Evolutionary conservation across 495 filamentous ascomycete genomes (phyloP), one percentile per base, ranked within the genome.

Genomic region (Penicillium cinerascens): DNA sequence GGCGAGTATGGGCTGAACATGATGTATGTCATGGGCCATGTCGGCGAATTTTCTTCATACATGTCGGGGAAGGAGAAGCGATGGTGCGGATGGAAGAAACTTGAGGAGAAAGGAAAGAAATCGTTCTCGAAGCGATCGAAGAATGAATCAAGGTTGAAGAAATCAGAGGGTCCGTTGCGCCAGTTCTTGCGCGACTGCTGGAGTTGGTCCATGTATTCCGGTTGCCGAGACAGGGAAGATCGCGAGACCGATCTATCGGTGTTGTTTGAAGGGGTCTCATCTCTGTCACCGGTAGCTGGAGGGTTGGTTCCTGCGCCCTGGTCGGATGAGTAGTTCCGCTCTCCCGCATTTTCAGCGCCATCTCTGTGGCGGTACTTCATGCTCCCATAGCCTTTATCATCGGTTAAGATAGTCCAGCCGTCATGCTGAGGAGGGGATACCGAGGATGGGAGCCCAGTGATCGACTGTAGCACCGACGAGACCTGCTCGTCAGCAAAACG

Each of bases 401-500:
- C 61, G 8, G 52, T 59, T 40, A 76, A 69, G 22, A 74, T 62
- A 9, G 60, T 54, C 73, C 73, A 76, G 27, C 56, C 60, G 42
- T 68, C 59, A 17, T 66, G 49, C 17, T 69, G 64, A 37, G 69
- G 64, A 4, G 61, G 52, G 1, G 58, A 46, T 4, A 67, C 51
- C n/a, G 60, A 59, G 0, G 72, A 72, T 1, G 78, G 75, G 1
- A 82, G 66, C 13, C 73, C 76, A 22, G 75, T 70, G 55, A 84
- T 66, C 29, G 74, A 76, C 38, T 81, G 74, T 38, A 82, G 58
- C 54, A 84, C 65, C 36, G 75, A 78, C 5, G 76, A 78, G 47
- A 84, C 73, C 49, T 82, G 81, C 46, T 76, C 71, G 58, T 86
- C 82, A 47, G 81, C 77, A 58, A 77, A 83, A 50, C 77, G 78